These are phyloP conservation scores for Xerocomellus intermedius DNA, from an alignment of 768 basidiomycete genomes.

Conservation along the genomic window DNA sequence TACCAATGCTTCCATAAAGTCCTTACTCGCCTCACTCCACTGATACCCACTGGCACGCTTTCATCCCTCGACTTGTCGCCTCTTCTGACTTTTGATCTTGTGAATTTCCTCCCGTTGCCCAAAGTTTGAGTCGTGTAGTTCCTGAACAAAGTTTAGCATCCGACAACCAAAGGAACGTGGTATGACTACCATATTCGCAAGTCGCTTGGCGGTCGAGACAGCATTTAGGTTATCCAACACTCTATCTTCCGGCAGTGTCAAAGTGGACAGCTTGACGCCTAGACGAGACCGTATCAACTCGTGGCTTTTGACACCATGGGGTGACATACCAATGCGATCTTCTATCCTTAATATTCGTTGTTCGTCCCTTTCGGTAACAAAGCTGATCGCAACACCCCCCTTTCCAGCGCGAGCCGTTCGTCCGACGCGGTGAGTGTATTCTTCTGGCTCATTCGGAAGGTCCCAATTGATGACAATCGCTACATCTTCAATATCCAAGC, in stretches of 20 bases:
- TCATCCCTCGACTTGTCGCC: conserved; percentile 9
- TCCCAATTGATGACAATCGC: conserved; percentile 98
- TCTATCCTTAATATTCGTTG: conserved; percentile 82
- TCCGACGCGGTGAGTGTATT: conserved; percentile 95
- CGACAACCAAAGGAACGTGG: not conserved
- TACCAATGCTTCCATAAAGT: not conserved
- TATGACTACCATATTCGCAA: conserved; percentile 83
- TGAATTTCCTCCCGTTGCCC: conserved; percentile 86
- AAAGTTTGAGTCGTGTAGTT: conserved; percentile 86
- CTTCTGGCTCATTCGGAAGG: conserved; percentile 83
- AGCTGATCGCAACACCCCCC: conserved; percentile 88
- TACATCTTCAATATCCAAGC: conserved; percentile 94
- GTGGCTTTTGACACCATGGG: not conserved
- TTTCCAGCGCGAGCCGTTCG: conserved; percentile 88
- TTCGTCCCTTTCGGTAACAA: conserved; percentile 93
- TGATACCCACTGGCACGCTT: not conserved
- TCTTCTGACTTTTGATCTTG: conserved; percentile 50
- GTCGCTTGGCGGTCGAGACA: conserved; percentile 89
- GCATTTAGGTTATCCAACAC: conserved; percentile 83
- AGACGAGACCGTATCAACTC: conserved; percentile 3
- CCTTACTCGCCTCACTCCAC: not conserved
- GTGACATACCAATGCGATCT: conserved; percentile 72
- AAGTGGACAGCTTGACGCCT: conserved; percentile 77
- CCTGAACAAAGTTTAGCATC: conserved; percentile 40
- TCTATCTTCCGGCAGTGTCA: conserved; percentile 72